Conservation (phyloP, 441 rosid genomes). For the Arabidopsis lyrata region DNA sequence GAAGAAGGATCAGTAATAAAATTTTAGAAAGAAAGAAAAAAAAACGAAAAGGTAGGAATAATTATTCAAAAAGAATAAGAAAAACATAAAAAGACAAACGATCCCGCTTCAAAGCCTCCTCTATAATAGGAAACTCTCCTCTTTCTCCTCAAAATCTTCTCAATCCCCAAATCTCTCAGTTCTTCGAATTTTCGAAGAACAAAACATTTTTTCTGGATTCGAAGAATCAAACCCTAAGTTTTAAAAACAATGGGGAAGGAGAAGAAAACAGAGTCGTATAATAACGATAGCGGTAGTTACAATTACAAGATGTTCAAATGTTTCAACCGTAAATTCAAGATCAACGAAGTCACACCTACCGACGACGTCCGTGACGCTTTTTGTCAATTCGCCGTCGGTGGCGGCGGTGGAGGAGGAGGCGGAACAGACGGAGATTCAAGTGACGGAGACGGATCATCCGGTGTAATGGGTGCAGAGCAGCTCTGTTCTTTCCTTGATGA, state of each 20-base stretch:
- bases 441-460: conserved; percentile 36
- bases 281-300: conserved; percentile 56
- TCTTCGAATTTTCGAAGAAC: conserved; percentile 21
- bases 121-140: conserved; percentile 43
- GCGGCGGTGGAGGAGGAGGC: conserved; percentile 23
- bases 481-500: conserved; percentile 54
- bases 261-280: conserved; percentile 46
- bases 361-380: conserved; percentile 56
- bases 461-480: conserved; percentile 50
- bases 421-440: conserved; percentile 39
- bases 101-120: conserved; percentile 59
- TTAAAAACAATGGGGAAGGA: conserved; percentile 47
- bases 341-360: conserved; percentile 65
- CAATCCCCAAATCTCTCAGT: conserved; percentile 39
- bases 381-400: conserved; percentile 39
- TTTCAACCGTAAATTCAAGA: conserved; percentile 70
- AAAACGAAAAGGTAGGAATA: conserved; percentile 15
- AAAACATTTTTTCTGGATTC: conserved; percentile 19
- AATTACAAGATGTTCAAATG: conserved; percentile 63
- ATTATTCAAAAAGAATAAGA: conserved; percentile 8
- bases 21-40: background rate
- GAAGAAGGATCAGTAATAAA: background rate
- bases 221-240: conserved; percentile 15
- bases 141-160: conserved; percentile 23
- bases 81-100: conserved; percentile 32